Base-by-base conservation (phyloP, 148 eudicot species). In the Polygonum maritimum region DNA sequence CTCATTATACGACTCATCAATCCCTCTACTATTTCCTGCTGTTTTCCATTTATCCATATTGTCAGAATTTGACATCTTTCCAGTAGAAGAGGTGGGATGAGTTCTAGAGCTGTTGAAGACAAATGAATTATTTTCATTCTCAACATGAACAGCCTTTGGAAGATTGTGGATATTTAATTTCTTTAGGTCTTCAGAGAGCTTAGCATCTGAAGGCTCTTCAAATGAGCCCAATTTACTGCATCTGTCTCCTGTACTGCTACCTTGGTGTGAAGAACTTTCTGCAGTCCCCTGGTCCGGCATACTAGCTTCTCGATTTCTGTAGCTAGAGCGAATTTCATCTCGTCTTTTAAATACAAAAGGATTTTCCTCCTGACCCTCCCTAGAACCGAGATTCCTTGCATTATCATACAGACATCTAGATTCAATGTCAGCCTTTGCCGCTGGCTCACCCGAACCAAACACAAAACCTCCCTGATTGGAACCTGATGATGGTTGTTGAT, bases 161-260 rank as follows among this genome's bases (percentile, higher is more conserved):
- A 78, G 48, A 76, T 84, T 83, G 69, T 80, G 80, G 41, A 90
- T 86, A 5, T 83, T 83, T 79, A 89, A 76, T 71, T 78, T 83
- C 84, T 82, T 83, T 86, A 92, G 77, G 62, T 81, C 92, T 78
- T 90, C 80, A 10, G 83, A 84, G 18, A 94, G 81, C 35, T 85
- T 84, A 80, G n/a, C 80, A 67, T 78, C 81, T 19, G 75, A 77
- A 72, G 38, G 69, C 63, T 52, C 12, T 33, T 69, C 52, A 44
- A 19, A 22, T 14, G 73, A 77, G 44, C 36, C 77, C 35, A 19
- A 31, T 40, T 51, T 75, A 49, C 63, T 69, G 74, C 16, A 54
- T 48, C 41, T 62, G 74, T 65, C 77, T 31, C 76, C 77, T 8
- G 36, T 51, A 74, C 35, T 31, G 63, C 75, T 75, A 75, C 74